Base-by-base conservation (phyloP, 2,329 filamentous ascomycete genomes). In the Dactylellina cionopaga region DNA sequence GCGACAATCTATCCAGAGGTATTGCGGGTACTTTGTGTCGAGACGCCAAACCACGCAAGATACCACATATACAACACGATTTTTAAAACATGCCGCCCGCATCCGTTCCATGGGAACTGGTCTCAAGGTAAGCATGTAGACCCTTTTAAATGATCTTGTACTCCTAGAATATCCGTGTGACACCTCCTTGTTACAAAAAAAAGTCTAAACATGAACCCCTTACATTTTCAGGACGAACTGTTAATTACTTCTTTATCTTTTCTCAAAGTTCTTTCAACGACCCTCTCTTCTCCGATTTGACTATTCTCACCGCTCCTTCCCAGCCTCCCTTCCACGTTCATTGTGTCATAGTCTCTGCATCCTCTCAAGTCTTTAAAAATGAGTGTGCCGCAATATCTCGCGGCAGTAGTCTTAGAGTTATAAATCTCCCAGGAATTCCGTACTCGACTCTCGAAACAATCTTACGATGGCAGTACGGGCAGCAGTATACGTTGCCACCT, bases 171-270 rank as follows among this genome's bases (percentile, higher is more conserved):
- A 27, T 13, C 29, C 5, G 47, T 17, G 55, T 47, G 17, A 59
- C 55, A 59, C 55, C 55, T 59, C 47, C 55, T 31, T 11, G 37
- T 31, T 59, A 15, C 39, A 44, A 47, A 11, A 33, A 33, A 24
- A 25, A 15, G n/a, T n/a, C n/a, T n/a, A n/a, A 15, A 33, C 7
- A 11, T 5, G 19, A 9, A 59, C 27, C 55, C 55, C 41, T 59
- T 59, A 37, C 55, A 22, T 59, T 35, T 29, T 10, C 24, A 6
- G 19, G 24, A 58, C 7, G 22, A 35, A 25, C 24, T 22, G 33
- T 29, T 47, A 39, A 59, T 39, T 11, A 7, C 6, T 33, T 7
- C 11, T 41, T 25, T 7, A 19, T 3, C 44, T 49, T 33, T 9
- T n/a, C 19, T 6, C 15, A 1, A n/a, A 62, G 44, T 33, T 22